A percentile compares a stretch with the other conserved stretches of the same genome.
These are phyloP conservation scores for Psidium friedrichsthalianum DNA, from an alignment of 345 rosid genomes.

Conservation along the genomic window DNA sequence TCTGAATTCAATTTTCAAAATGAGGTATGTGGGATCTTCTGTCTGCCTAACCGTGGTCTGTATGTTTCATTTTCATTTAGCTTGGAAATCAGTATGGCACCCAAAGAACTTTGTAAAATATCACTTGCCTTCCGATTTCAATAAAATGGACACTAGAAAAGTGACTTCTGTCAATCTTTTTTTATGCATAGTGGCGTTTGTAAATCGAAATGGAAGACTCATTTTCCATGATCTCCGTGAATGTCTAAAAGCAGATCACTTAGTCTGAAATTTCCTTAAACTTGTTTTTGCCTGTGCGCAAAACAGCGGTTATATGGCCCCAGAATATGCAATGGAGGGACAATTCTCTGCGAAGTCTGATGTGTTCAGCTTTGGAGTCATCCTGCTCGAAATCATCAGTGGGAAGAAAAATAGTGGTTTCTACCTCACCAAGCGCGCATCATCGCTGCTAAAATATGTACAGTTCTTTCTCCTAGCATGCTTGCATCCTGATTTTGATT, in stretches of 20 bases:
- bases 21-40: no score
- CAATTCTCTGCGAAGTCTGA: conserved; percentile 13
- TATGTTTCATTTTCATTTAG: no score
- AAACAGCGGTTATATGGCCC: conserved; percentile 18
- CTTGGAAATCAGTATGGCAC: no score
- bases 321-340: conserved; percentile 20
- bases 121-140: not conserved
- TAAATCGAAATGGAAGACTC: not conserved
- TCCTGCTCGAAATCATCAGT: conserved; percentile 16
- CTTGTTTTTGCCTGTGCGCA: not conserved
- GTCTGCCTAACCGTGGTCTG: no score
- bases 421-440: not conserved
- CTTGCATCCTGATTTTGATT: not conserved
- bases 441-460: not conserved
- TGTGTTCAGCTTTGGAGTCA: conserved; percentile 19
- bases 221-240: not conserved
- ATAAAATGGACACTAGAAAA: not conserved
- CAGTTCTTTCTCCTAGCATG: not conserved
- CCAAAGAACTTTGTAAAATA: not conserved
- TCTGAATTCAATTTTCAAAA: no score
- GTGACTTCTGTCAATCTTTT: not conserved
- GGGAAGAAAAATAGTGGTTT: conserved; percentile 5
- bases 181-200: not conserved
- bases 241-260: not conserved
- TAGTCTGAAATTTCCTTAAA: not conserved